Evolutionary conservation across 345 rosid species (phyloP).

Genomic region (Eucalyptus viminalis): DNA sequence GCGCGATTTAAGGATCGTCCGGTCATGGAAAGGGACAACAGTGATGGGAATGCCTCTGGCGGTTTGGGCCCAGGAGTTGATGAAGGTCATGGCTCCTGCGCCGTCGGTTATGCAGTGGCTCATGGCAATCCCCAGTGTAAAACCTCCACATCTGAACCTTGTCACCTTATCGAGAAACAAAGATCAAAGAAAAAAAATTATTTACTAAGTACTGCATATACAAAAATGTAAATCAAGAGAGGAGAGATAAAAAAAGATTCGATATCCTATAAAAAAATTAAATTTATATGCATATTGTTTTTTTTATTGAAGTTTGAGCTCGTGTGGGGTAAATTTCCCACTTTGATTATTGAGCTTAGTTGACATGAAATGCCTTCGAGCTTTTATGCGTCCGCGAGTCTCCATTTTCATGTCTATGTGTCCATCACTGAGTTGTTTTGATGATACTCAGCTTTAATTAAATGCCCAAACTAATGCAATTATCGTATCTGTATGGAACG

Average conservation of each 20-base stretch:
- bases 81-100: background rate
- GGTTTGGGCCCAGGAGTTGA: constrained; percentile 11
- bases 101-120: constrained; percentile 10
- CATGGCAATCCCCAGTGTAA: background rate
- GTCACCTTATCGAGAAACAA: background rate
- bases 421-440: background rate
- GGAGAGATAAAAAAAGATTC: background rate
- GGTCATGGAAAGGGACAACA: background rate
- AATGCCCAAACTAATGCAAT: background rate
- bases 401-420: background rate
- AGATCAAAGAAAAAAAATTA: background rate
- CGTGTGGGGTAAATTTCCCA: background rate
- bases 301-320: background rate
- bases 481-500: background rate
- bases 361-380: background rate
- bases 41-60: background rate
- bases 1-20: background rate
- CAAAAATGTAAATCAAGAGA: background rate
- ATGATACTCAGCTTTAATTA: background rate
- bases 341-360: background rate
- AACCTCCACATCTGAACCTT: constrained; percentile 6
- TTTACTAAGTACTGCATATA: background rate
- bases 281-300: background rate
- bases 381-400: background rate
- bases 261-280: background rate